Conservation (phyloP, 345 rosid species). For the Populus nigra region DNA sequence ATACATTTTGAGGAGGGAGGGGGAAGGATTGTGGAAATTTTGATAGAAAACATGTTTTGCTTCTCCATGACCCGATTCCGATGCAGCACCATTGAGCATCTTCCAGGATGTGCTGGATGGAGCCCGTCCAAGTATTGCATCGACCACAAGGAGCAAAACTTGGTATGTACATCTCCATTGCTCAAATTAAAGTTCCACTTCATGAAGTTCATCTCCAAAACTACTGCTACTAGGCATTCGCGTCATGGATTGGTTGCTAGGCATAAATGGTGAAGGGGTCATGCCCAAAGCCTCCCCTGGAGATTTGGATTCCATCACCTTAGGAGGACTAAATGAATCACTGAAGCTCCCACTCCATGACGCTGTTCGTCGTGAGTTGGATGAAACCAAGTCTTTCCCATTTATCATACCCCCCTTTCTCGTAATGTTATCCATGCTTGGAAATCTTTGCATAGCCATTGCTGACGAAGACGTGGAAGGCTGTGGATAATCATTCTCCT, state of each 20-base stretch:
- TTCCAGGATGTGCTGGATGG: conserved; percentile 17
- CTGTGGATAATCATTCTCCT: conserved; percentile 28
- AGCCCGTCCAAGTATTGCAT: conserved; percentile 25
- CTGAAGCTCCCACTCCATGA: conserved; percentile 84
- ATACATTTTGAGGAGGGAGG: background rate
- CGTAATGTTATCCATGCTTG: conserved; percentile 65
- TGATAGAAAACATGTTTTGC: conserved; percentile 9
- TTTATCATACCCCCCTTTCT: conserved; percentile 26
- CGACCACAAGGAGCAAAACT: conserved; percentile 42
- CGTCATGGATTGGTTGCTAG: conserved; percentile 21
- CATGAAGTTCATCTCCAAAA: conserved; percentile 79
- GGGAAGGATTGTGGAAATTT: background rate
- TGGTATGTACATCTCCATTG: conserved; percentile 49
- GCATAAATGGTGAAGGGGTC: conserved; percentile 38
- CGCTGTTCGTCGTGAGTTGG: conserved; percentile 62
- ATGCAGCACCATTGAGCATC: conserved; percentile 15
- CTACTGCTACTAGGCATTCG: conserved; percentile 45
- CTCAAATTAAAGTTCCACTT: conserved; percentile 72
- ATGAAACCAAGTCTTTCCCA: conserved; percentile 23
- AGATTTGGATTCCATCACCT: conserved; percentile 29
- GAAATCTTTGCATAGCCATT: conserved; percentile 54
- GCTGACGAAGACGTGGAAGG: conserved; percentile 39
- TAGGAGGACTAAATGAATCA: conserved; percentile 38
- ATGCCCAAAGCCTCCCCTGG: conserved; percentile 38
- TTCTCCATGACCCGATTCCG: conserved; percentile 5